Percentiles rank a stretch among this genome's conserved stretches.
These are phyloP conservation scores for Dissophora globulifera DNA, from an alignment of 192 early-diverging fungal genomes.

Conservation along the genomic window DNA sequence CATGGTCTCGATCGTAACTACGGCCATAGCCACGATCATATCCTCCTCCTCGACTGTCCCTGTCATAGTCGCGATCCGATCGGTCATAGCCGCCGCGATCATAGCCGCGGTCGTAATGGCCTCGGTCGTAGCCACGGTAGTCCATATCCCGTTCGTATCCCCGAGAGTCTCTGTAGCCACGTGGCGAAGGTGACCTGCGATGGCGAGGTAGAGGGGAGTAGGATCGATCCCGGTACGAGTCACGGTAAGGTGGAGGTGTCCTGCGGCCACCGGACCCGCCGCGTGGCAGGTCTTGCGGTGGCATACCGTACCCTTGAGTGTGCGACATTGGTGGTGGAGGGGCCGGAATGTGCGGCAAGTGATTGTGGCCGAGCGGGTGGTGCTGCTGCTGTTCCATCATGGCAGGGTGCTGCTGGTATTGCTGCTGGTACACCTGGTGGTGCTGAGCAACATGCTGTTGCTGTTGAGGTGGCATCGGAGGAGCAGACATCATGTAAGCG, in stretches of 20 bases:
- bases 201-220: slow-evolving; percentile 53
- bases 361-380: slow-evolving; percentile 18
- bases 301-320: slow-evolving; percentile 21
- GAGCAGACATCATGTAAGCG: slow-evolving; percentile 29
- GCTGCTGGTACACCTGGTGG: slow-evolving; percentile 21
- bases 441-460: slow-evolving; percentile 1
- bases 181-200: slow-evolving; percentile 52
- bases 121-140: slow-evolving; percentile 35
- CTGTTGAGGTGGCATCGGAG: slow-evolving; percentile 3
- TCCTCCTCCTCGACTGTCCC: slow-evolving; percentile 5
- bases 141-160: slow-evolving; percentile 49
- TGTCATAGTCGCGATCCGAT: slow-evolving; percentile 30
- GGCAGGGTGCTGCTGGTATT: slow-evolving; percentile 23
- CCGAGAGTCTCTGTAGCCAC: slow-evolving; percentile 45
- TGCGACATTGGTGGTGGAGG: not conserved
- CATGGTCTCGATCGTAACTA: slow-evolving; percentile 49
- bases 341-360: not conserved
- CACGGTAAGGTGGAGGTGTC: slow-evolving; percentile 27
- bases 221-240: slow-evolving; percentile 46
- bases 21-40: slow-evolving; percentile 26
- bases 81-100: slow-evolving; percentile 44
- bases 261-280: slow-evolving; percentile 14
- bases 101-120: no score
- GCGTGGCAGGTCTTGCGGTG: slow-evolving; percentile 21
- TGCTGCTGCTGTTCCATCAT: slow-evolving; percentile 34